A percentile compares a stretch with the other conserved stretches of the same genome.
phyloP scores from a whole-genome alignment of 2,329 filamentous ascomycete genomes.

The Pyricularia grisea region DNA sequence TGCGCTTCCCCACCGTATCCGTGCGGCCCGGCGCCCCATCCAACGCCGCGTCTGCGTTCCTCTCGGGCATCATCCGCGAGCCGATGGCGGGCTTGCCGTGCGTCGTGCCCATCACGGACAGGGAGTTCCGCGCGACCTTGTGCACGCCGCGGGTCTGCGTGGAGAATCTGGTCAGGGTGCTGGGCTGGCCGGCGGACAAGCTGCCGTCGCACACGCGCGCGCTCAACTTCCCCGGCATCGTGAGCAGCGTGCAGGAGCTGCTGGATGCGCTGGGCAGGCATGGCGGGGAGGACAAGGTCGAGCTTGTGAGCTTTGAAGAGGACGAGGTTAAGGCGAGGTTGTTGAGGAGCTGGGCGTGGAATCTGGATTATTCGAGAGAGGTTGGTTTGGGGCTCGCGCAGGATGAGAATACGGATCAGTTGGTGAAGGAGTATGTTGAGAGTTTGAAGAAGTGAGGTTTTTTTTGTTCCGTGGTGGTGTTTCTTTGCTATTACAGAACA shows the following conservation, averaged over 20 bases:
- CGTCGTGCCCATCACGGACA: slow-evolving; percentile 39
- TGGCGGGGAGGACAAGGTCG: slow-evolving; percentile 44
- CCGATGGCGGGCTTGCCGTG: slow-evolving; percentile 45
- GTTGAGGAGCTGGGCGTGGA: slow-evolving; percentile 49
- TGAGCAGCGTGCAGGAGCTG: slow-evolving; percentile 49
- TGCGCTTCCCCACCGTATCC: slow-evolving; percentile 52
- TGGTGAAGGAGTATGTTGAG: slow-evolving; percentile 47
- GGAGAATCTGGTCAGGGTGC: slow-evolving; percentile 40
- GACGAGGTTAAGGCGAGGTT: slow-evolving; percentile 45
- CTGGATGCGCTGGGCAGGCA: slow-evolving; percentile 46
- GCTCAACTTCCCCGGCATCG: slow-evolving; percentile 48
- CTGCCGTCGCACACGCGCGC: slow-evolving; percentile 34
- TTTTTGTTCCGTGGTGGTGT: not conserved
- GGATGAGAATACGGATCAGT: slow-evolving; percentile 41
- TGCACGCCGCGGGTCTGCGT: slow-evolving; percentile 42
- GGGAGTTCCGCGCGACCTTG: slow-evolving; percentile 42
- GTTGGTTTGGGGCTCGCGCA: slow-evolving; percentile 39
- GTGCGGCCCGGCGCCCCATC: slow-evolving; percentile 52
- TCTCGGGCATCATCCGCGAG: slow-evolving; percentile 56
- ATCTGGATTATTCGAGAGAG: slow-evolving; percentile 42
- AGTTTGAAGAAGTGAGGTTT: slow-evolving; percentile 17
- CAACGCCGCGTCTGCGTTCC: slow-evolving; percentile 52
- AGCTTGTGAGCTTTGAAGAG: slow-evolving; percentile 42
- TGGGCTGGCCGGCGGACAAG: slow-evolving; percentile 26
- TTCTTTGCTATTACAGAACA: too few relatives aligned